Evolutionary conservation across 345 rosid species (phyloP).

Genomic region (Citrus australasica): DNA sequence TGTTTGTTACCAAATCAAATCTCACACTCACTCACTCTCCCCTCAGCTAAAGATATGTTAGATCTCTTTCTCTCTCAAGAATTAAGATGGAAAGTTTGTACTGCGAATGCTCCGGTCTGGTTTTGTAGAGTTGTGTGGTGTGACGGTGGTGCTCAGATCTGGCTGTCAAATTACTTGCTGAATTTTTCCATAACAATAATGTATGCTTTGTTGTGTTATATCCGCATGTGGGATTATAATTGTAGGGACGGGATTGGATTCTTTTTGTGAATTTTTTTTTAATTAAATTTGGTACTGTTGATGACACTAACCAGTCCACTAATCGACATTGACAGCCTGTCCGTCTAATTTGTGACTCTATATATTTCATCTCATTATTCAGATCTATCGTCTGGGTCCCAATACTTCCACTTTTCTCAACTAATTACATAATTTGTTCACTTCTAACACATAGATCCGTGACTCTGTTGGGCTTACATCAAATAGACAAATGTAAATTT

Average conservation of each 20-base stretch:
- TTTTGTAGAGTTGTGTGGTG: too few relatives aligned
- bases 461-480: too few relatives aligned
- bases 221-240: neutral
- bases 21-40: too few relatives aligned
- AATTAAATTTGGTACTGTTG: neutral
- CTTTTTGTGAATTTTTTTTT: neutral
- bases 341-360: neutral
- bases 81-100: neutral
- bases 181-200: too few relatives aligned
- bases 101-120: neutral
- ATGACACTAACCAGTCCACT: slow-evolving; percentile 23
- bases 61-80: neutral
- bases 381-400: too few relatives aligned
- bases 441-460: too few relatives aligned
- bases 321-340: slow-evolving; percentile 27
- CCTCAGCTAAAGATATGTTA: neutral
- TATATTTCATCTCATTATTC: neutral
- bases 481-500: too few relatives aligned
- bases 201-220: too few relatives aligned
- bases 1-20: neutral
- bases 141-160: neutral
- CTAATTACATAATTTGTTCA: too few relatives aligned
- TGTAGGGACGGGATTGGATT: neutral
- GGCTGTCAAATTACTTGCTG: neutral
- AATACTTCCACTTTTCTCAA: too few relatives aligned